Base-by-base conservation (phyloP, 2,329 filamentous ascomycete species). In the Colletotrichum incanum region DNA sequence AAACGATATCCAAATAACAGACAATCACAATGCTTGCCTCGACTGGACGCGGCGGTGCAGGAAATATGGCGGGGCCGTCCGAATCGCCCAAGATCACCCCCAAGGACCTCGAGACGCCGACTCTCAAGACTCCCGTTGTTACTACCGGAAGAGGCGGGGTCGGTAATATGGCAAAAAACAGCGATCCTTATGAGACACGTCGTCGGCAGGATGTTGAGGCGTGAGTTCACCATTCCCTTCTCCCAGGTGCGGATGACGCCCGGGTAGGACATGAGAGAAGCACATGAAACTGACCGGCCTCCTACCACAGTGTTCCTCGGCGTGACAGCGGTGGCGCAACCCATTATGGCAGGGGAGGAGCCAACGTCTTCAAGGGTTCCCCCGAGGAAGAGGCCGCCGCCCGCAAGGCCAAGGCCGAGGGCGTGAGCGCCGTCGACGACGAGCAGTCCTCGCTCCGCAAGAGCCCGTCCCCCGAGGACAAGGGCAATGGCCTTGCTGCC, bases 101-200 rank as follows among this genome's bases (percentile, higher is more conserved):
- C 62, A 84, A 89, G 74, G 93, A 96, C 78, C 90, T 97, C 74
- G 85, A 92, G 77, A 98, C 95, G 1, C 95, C 95, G 1, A 93
- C 90, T 16, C 90, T 98, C 79, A 98, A 97, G 84, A 89, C 89
- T 58, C 85, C 93, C n/a, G 87, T 94, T 75, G 95, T 96, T 79
- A 98, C 95, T 26, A 98, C 95, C 3, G 95, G 95, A 68, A 93
- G 95, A 63, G 95, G 95, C 67, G 95, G 95, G 73, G 92, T 90
- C 5, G 95, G 95, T 72, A 98, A 97, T 85, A 97, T 98, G 93
- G 91, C 93, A 59, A 86, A 84, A 76, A 92, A 92, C 79, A 90
- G 90, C 74, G 92, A 96, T 77, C 90, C 92, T 4, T 84, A 86
- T 52, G 90, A 94, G 79, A 94, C 95, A 45, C 92, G 95, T 74